Evolutionary conservation across 495 filamentous ascomycete genomes (phyloP), one percentile per base, ranked within the genome.

Genomic region (Pseudoneurospora amorphoporcata): DNA sequence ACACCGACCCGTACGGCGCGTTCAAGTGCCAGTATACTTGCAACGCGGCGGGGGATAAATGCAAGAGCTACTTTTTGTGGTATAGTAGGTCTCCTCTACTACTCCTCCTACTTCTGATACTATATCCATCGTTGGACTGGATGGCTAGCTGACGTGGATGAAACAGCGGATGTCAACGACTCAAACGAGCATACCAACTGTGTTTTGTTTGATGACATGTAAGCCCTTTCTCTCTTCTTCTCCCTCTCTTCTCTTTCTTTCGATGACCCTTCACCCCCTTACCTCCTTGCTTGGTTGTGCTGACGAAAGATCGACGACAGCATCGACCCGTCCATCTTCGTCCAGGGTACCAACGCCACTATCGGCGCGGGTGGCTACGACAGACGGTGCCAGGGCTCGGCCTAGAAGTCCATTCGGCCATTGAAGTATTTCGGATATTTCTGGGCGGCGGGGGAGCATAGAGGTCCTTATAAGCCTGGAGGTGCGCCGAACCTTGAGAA

Each of bases 1-100:
- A 42, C 12, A 72, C 41, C 23, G 76, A 76, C 3, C 77, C 74
- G 1, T 80, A 77, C 37, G 80, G 74, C 23, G 75, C 78, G 2
- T 81, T 76, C 71, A 80, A 80, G 73, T 82, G 81, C 71, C 80
- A 81, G 78, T 82, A 75, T 35, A 75, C 70, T 8, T 82, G 81
- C 75, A 82, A 82, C 43, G 76, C 76, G 4, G 74, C 68, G 2
- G 53, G 53, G 2, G 69, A 37, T 9, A 61, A 69, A 2, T 82
- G 81, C 61, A 73, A 70, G n/a, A 75, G 77, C 19, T 82, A 76
- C 70, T 79, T 81, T 73, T 74, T 76, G 12, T 78, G 71, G 72
- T 79, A 77, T 53, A 73, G 79, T 82, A 70, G 65, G 80, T 75
- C 4, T 4, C 14, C 9, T n/a, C 5, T 53, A n/a, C n/a, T 2